Conservation (phyloP, 139 green algal genomes). For the Diplosphaera chodatii region DNA sequence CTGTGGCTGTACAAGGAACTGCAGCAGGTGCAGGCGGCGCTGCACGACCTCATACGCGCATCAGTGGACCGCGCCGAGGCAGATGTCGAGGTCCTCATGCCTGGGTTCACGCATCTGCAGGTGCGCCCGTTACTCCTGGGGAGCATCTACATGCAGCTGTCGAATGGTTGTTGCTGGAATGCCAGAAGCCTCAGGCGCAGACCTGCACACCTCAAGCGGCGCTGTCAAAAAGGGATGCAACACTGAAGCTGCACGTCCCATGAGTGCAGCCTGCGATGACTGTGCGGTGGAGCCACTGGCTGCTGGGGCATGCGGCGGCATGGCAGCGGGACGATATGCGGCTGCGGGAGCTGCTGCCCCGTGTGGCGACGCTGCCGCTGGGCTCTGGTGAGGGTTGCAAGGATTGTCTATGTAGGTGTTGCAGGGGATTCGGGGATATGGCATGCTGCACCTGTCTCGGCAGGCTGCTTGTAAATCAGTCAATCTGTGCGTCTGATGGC, state of each 20-base stretch:
- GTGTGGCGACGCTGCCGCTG: slow-evolving; percentile 87
- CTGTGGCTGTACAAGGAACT: slow-evolving; percentile 84
- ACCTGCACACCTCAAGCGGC: too few species aligned
- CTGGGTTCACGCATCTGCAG: slow-evolving; percentile 96
- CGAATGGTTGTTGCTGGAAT: too few species aligned
- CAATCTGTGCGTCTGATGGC: too few species aligned
- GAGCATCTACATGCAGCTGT: too few species aligned
- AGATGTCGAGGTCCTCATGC: slow-evolving; percentile 89
- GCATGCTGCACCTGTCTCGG: too few species aligned
- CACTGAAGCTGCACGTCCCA: too few species aligned
- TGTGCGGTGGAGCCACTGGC: slow-evolving; percentile 92
- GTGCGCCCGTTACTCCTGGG: too few species aligned
- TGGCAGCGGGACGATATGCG: slow-evolving; percentile 93
- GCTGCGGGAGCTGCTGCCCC: slow-evolving; percentile 76
- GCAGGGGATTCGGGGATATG: too few species aligned
- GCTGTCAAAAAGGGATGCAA: too few species aligned
- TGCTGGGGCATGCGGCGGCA: slow-evolving; percentile 84
- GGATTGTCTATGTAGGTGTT: too few species aligned
- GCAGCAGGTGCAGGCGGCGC: slow-evolving; percentile 44
- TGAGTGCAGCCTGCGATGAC: slow-evolving; percentile 80
- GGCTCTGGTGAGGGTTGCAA: slow-evolving; percentile 69
- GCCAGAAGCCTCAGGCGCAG: too few species aligned
- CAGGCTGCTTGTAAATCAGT: too few species aligned
- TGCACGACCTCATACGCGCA: slow-evolving; percentile 77
- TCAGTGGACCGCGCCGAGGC: slow-evolving; percentile 71